A percentile compares a stretch with the other conserved stretches of the same genome.
Evolutionary conservation across 2,329 filamentous ascomycete species (phyloP).

Genomic region (Cucurbitaria berberidis): DNA sequence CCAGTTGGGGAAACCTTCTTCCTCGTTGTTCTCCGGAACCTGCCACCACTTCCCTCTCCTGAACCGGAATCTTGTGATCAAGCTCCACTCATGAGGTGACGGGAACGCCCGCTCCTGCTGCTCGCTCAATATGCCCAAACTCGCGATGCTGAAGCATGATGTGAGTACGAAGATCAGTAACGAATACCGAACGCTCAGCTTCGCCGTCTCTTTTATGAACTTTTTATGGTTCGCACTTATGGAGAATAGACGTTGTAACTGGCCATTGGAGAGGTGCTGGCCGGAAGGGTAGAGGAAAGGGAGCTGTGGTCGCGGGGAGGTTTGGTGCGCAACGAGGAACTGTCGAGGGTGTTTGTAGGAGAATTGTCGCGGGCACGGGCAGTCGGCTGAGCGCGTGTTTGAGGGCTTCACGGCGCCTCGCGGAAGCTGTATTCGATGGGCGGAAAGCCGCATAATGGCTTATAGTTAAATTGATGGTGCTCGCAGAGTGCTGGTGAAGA

Average conservation of each 20-base stretch:
- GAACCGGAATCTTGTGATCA: slow-evolving; percentile 70
- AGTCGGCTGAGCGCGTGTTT: slow-evolving; percentile 17
- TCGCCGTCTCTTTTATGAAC: slow-evolving; percentile 74
- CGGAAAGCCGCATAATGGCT: slow-evolving; percentile 39
- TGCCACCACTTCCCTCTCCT: slow-evolving; percentile 60
- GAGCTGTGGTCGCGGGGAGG: slow-evolving; percentile 64
- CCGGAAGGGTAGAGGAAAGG: slow-evolving; percentile 68
- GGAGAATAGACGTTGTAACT: slow-evolving; percentile 74
- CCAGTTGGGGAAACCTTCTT: slow-evolving; percentile 73
- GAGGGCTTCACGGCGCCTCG: slow-evolving; percentile 31
- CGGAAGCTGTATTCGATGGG: slow-evolving; percentile 36
- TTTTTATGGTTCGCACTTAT: slow-evolving; percentile 69
- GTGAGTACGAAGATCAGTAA: slow-evolving; percentile 69
- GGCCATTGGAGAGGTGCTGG: slow-evolving; percentile 44
- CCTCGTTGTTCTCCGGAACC: slow-evolving; percentile 62
- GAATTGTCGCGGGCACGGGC: slow-evolving; percentile 58
- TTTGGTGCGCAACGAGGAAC: slow-evolving; percentile 52
- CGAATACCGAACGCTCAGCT: slow-evolving; percentile 71
- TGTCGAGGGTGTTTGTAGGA: slow-evolving; percentile 63
- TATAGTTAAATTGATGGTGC: slow-evolving; percentile 8
- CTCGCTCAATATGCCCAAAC: slow-evolving; percentile 74
- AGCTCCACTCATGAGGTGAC: slow-evolving; percentile 82
- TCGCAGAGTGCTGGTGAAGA: slow-evolving; percentile 15
- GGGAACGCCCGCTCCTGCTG: slow-evolving; percentile 76
- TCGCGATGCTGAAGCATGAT: slow-evolving; percentile 65